phyloP scores from a whole-genome alignment of 345 rosid species.

The Orychophragmus violaceus region DNA sequence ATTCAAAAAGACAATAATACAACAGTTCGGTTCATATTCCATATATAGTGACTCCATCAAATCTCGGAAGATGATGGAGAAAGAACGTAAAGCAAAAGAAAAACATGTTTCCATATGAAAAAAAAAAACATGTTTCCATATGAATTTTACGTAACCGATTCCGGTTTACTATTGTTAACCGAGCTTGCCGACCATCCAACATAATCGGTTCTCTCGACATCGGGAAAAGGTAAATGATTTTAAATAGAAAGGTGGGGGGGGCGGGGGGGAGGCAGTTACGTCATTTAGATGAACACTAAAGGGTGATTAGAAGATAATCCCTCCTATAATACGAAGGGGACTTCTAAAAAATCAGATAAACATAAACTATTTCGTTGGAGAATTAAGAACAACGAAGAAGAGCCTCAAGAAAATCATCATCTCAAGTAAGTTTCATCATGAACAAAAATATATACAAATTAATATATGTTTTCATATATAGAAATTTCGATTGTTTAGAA shows the following conservation, averaged over 20 bases:
- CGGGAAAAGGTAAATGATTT: neutral
- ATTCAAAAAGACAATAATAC: neutral
- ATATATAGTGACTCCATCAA: neutral
- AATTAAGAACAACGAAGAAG: slow-evolving; percentile 18
- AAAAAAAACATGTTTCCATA: neutral
- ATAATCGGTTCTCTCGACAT: slow-evolving; percentile 18
- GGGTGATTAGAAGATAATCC: neutral
- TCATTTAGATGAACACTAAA: neutral
- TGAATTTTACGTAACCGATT: neutral
- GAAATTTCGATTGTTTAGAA: neutral
- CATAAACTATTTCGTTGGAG: neutral
- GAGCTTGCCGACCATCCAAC: neutral
- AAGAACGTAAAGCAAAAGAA: neutral
- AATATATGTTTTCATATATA: neutral
- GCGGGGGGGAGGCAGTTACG: slow-evolving; percentile 17
- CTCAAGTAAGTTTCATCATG: slow-evolving; percentile 17
- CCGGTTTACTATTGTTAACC: neutral
- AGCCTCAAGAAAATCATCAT: slow-evolving; percentile 4
- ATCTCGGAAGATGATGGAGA: neutral
- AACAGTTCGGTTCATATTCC: neutral
- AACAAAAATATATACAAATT: neutral
- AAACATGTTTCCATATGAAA: neutral
- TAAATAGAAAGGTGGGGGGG: neutral
- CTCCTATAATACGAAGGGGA: slow-evolving; percentile 16
- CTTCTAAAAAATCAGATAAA: slow-evolving; percentile 5